A percentile compares a stretch with the other conserved stretches of the same genome.
These are phyloP conservation scores for Gamarada debralockiae DNA, from an alignment of 495 filamentous ascomycete genomes.

Conservation along the genomic window DNA sequence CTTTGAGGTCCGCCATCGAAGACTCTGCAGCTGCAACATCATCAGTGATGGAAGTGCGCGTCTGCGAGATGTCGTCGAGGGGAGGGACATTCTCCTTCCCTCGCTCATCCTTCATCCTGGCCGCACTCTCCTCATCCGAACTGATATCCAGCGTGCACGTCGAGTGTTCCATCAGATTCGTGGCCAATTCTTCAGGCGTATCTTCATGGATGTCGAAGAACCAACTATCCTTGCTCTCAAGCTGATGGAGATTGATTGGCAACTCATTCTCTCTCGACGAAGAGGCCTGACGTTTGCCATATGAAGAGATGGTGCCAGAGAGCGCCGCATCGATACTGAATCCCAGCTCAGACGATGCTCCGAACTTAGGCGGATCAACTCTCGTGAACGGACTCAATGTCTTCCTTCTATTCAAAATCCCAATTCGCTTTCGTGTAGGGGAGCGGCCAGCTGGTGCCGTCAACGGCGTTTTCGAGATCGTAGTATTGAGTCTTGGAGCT, in stretches of 20 bases:
- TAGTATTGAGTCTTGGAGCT: constrained; percentile 40
- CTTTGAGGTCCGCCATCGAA: constrained; percentile 34
- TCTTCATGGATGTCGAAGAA: constrained; percentile 96
- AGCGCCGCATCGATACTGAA: constrained; percentile 82
- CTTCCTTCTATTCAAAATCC: constrained; percentile 57
- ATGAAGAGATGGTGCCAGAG: constrained; percentile 59
- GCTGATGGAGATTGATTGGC: constrained; percentile 24
- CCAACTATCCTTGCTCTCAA: constrained; percentile 64
- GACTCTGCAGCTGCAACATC: constrained; percentile 27
- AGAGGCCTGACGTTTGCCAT: constrained; percentile 32
- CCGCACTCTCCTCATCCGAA: constrained; percentile 60
- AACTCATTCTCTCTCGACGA: neutral
- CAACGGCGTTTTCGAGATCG: constrained; percentile 38
- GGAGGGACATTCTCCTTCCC: constrained; percentile 95
- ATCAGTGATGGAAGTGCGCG: constrained; percentile 21
- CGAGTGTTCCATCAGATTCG: constrained; percentile 87
- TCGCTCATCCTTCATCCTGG: constrained; percentile 47
- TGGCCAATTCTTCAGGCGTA: constrained; percentile 79
- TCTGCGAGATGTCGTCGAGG: constrained; percentile 52
- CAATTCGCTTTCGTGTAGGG: constrained; percentile 55
- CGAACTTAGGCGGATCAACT: constrained; percentile 53
- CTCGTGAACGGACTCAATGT: constrained; percentile 49
- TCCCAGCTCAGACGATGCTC: constrained; percentile 13
- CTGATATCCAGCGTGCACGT: constrained; percentile 83
- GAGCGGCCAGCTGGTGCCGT: constrained; percentile 60